These are phyloP conservation scores for Leishmania amazonensis DNA, from an alignment of 208 protist genomes.

Conservation along the genomic window DNA sequence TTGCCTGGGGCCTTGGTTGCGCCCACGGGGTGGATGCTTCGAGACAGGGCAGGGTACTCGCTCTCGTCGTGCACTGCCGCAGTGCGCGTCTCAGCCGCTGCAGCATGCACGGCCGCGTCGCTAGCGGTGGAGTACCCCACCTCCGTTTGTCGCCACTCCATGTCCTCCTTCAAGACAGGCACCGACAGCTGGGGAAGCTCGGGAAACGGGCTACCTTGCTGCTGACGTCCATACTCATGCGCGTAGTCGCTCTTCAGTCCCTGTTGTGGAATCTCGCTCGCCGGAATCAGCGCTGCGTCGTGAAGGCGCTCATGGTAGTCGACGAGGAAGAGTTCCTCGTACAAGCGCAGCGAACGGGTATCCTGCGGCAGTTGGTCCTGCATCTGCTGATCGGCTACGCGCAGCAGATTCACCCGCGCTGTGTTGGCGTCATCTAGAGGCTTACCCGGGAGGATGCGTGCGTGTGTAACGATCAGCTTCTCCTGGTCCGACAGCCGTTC, in stretches of 20 bases:
- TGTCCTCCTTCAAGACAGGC: slow-evolving; percentile 29
- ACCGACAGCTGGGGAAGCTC: slow-evolving; percentile 16
- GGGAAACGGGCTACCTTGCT: background rate
- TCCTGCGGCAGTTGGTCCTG: slow-evolving; percentile 13
- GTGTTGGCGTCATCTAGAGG: slow-evolving; percentile 23
- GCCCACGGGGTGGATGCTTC: background rate
- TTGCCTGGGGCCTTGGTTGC: background rate
- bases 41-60: background rate
- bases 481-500: slow-evolving; percentile 37
- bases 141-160: slow-evolving; percentile 25
- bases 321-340: slow-evolving; percentile 68
- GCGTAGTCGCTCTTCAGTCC: slow-evolving; percentile 21
- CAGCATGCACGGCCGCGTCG: background rate
- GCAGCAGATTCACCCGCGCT: slow-evolving; percentile 38
- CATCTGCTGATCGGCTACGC: slow-evolving; percentile 33
- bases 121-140: background rate
- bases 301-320: slow-evolving; percentile 56
- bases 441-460: slow-evolving; percentile 42
- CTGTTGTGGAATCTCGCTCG: slow-evolving; percentile 28
- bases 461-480: slow-evolving; percentile 50
- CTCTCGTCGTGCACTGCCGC: background rate
- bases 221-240: slow-evolving; percentile 26
- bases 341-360: slow-evolving; percentile 46
- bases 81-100: background rate
- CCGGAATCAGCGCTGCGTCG: slow-evolving; percentile 34